Base-by-base conservation (phyloP, 2,329 filamentous ascomycete genomes). In the Hypoxylon sp. region DNA sequence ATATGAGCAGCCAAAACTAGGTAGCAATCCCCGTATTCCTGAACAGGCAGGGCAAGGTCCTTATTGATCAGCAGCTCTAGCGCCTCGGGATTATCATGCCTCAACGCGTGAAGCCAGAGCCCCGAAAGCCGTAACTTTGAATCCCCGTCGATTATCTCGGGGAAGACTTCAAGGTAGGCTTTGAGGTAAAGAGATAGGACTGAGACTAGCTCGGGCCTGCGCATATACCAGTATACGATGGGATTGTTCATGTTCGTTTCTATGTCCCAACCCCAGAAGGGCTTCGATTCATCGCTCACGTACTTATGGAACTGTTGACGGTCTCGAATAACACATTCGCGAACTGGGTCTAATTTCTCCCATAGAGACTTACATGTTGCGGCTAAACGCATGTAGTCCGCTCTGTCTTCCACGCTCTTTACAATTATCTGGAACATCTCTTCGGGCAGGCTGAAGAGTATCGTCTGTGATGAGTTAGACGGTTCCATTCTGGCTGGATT, bases 171-270 rank as follows among this genome's bases (percentile, higher is more conserved):
- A 3, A 43, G 14, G 21, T 43, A 30, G 11, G 12, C 7, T 8
- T 39, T 16, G 6, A 21, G 5, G 27, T 8, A n/a, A n/a, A n/a
- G 21, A 23, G 12, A 5, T 23, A n/a, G 14, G 8, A 43, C n/a
- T 8, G n/a, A n/a, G n/a, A n/a, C n/a, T n/a, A 43, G 39, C n/a
- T 43, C 14, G n/a, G n/a, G 12, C 19, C 1, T 39, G 30, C 47
- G 48, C 5, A 60, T 9, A 5, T 29, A 27, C 57, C 57, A 60
- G 14, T 51, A 37, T 29, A 60, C 19, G 21, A 60, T 39, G 11
- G 47, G 23, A n/a, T n/a, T n/a, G n/a, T n/a, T n/a, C n/a, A n/a
- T n/a, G n/a, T n/a, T n/a, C n/a, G n/a, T n/a, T n/a, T n/a, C n/a
- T n/a, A n/a, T n/a, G n/a, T n/a, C n/a, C n/a, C n/a, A n/a, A n/a